Conservation (phyloP, 1,139 yeast genomes). For the Geotrichum bryndzae region DNA sequence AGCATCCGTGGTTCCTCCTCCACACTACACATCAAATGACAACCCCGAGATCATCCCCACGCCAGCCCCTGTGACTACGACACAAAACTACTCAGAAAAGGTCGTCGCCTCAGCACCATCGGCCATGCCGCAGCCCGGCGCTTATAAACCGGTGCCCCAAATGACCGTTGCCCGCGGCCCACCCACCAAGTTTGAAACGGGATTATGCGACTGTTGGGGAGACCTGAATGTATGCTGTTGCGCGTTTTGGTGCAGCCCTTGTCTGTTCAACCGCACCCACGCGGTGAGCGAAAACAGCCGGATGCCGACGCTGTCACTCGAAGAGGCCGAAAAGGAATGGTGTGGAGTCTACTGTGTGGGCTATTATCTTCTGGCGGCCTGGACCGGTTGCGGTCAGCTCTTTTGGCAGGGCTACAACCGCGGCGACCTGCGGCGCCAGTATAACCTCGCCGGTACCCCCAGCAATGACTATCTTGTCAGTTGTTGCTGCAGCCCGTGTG, state of each 20-base stretch:
- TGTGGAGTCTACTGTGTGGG: background rate
- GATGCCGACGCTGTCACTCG: background rate
- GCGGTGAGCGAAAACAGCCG: background rate
- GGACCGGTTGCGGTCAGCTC: conserved; percentile 4
- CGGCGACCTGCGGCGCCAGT: background rate
- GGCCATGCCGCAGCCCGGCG: no score
- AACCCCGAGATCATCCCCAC: no score
- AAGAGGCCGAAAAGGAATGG: background rate
- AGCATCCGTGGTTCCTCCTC: no score
- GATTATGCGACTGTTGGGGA: conserved; percentile 8
- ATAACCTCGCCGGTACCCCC: background rate
- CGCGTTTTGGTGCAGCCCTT: conserved; percentile 7
- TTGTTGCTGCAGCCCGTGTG: conserved; percentile 12
- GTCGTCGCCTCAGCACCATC: no score
- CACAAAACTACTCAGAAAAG: no score
- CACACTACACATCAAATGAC: no score
- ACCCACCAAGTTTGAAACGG: background rate
- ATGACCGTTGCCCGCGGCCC: background rate
- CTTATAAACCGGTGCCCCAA: no score
- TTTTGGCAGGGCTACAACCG: conserved; percentile 7
- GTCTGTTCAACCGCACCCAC: conserved; percentile 6
- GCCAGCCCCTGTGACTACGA: no score
- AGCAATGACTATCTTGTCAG: background rate
- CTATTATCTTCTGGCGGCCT: conserved; percentile 6
- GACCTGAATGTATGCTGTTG: background rate